Evolutionary conservation across 139 green algal species (phyloP), one percentile per base, ranked within the genome.

Genomic region (Picochlorum sp.): DNA sequence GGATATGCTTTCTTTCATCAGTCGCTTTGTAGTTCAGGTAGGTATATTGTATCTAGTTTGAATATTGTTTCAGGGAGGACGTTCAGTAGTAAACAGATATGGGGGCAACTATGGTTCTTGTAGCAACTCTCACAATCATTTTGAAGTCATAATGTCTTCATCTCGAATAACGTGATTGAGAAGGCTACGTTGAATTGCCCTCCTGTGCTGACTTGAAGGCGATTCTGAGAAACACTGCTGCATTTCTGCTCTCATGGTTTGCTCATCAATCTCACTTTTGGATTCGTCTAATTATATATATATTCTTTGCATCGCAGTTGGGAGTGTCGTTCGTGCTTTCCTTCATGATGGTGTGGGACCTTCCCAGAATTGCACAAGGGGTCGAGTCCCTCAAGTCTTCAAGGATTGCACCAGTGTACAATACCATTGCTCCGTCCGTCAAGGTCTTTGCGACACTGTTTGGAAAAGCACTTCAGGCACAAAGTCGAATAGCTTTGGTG

Each of bases 301-400:
- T 26, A 8, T 44, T 59, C 8, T 34, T 59, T 18, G 7, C 28
- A 18, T 3, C 63, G 65, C 83, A 95, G 85, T 82, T 91, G 15
- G 66, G 85, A 11, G 83, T 97, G n/a, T 88, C 79, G 45, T 71
- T 97, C 65, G 83, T 96, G 55, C 79, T 96, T 24, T 86, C 78
- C 26, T 96, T 97, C 79, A 91, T 97, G 80, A 75, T 96, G 44
- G 76, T 97, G 44, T 96, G 86, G 89, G 90, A 97, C 79, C 73
- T 95, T 58, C 86, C 89, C 7, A 76, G 59, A 45, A 95, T 97
- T 72, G 58, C 45, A 4, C 8, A 14, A 3, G 88, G 85, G 21
- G 72, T 94, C 4, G 30, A 57, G 21, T 81, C 71, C 24, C 81
- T 96, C 56, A 50, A 60, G 7, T 81, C 69, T 55, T 86, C 72